Percentiles rank a stretch among this genome's conserved stretches.
Conservation (phyloP, 257 asterid species). For the Lycium ferocissimum region DNA sequence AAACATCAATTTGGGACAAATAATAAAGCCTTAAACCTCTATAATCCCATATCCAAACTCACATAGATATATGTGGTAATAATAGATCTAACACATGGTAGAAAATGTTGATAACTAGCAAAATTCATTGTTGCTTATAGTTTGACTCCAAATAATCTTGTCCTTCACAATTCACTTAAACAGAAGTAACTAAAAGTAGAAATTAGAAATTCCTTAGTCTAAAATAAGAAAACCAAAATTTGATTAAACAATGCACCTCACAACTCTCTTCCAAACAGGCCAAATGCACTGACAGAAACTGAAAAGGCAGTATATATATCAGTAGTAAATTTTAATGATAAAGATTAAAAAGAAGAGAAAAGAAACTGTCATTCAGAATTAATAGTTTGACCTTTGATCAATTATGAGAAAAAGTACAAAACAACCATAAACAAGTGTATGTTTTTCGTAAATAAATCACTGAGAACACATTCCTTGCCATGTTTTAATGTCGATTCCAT, state of each 20-base stretch:
- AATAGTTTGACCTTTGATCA: conserved; percentile 17
- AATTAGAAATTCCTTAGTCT: too few relatives aligned
- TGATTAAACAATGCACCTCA: not conserved
- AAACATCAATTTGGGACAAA: too few relatives aligned
- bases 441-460: conserved; percentile 27
- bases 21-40: too few relatives aligned
- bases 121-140: too few relatives aligned
- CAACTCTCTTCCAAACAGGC: not conserved
- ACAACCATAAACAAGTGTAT: conserved; percentile 26
- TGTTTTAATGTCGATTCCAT: conserved; percentile 64
- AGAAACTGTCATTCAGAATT: not conserved
- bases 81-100: too few relatives aligned
- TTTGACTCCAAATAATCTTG: too few relatives aligned
- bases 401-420: conserved; percentile 37
- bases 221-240: too few relatives aligned
- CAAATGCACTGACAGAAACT: not conserved
- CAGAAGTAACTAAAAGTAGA: too few relatives aligned
- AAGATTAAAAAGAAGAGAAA: not conserved
- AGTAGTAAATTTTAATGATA: not conserved
- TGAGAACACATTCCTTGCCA: conserved; percentile 64
- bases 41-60: too few relatives aligned
- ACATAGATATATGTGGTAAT: too few relatives aligned
- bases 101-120: too few relatives aligned
- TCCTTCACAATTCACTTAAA: too few relatives aligned
- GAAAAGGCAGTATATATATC: not conserved